phyloP scores from a whole-genome alignment of 2,329 filamentous ascomycete genomes.

The Stachybotrys echinatus region DNA sequence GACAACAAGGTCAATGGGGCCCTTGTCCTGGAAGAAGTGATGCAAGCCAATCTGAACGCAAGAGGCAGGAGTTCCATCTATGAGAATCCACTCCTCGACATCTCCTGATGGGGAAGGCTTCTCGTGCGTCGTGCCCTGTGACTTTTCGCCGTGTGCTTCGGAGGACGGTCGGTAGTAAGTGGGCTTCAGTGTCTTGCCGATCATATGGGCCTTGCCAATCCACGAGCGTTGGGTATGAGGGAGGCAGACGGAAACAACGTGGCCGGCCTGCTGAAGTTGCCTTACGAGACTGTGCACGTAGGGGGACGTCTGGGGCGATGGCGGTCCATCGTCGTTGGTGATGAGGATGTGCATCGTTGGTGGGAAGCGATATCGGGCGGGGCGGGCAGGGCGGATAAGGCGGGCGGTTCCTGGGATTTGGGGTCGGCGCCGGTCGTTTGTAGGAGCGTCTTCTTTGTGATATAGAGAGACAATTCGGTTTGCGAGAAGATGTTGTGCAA shows the following conservation, averaged over 20 bases:
- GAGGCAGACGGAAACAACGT: constrained; percentile 85
- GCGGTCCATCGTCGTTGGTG: constrained; percentile 78
- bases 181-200: constrained; percentile 81
- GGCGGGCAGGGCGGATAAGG: too few species aligned
- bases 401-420: too few species aligned
- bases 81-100: constrained; percentile 73
- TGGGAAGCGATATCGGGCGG: neutral
- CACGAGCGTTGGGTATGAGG: constrained; percentile 90
- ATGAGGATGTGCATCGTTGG: constrained; percentile 57
- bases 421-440: too few species aligned
- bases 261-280: constrained; percentile 67
- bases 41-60: constrained; percentile 79
- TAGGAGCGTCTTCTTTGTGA: neutral
- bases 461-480: neutral
- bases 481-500: neutral
- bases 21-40: constrained; percentile 69
- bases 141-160: constrained; percentile 32
- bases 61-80: constrained; percentile 75
- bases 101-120: constrained; percentile 46
- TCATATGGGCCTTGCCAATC: constrained; percentile 98
- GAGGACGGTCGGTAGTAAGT: constrained; percentile 69
- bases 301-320: constrained; percentile 70
- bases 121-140: constrained; percentile 61
- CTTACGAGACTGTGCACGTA: constrained; percentile 73
- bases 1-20: constrained; percentile 70